phyloP scores from a whole-genome alignment of 2,329 filamentous ascomycete species.

The Aspergillus awamori region DNA sequence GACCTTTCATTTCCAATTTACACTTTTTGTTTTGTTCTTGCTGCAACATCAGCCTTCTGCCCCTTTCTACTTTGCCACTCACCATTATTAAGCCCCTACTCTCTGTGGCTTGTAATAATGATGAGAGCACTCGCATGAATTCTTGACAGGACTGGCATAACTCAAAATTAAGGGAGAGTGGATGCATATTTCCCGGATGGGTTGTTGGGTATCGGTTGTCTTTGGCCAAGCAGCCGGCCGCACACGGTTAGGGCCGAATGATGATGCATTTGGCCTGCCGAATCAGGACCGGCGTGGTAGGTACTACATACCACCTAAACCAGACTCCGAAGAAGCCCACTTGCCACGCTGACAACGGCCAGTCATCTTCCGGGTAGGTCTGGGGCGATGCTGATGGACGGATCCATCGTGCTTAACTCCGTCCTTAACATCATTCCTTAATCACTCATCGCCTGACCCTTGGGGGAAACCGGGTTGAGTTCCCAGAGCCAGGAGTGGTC shows the following conservation, averaged over 20 bases:
- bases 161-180: not conserved
- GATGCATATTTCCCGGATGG: not conserved
- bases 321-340: slow-evolving; percentile 7
- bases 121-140: not conserved
- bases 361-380: not conserved
- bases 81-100: not conserved
- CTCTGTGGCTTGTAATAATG: not conserved
- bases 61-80: slow-evolving; percentile 5
- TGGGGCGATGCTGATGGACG: slow-evolving; percentile 6
- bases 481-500: not conserved
- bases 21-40: not conserved
- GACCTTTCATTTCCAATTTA: not conserved
- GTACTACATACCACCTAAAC: slow-evolving; percentile 3
- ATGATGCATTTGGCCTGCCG: slow-evolving; percentile 7
- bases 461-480: not conserved
- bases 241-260: not conserved
- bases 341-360: slow-evolving; percentile 15
- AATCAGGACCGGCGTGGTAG: slow-evolving; percentile 13
- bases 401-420: slow-evolving; percentile 6
- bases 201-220: not conserved
- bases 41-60: not conserved
- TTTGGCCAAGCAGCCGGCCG: not conserved
- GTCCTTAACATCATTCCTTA: slow-evolving; percentile 5
- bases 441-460: slow-evolving; percentile 7
- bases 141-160: not conserved